Conservation (phyloP, 257 asterid genomes). For the Eucommia ulmoides region DNA sequence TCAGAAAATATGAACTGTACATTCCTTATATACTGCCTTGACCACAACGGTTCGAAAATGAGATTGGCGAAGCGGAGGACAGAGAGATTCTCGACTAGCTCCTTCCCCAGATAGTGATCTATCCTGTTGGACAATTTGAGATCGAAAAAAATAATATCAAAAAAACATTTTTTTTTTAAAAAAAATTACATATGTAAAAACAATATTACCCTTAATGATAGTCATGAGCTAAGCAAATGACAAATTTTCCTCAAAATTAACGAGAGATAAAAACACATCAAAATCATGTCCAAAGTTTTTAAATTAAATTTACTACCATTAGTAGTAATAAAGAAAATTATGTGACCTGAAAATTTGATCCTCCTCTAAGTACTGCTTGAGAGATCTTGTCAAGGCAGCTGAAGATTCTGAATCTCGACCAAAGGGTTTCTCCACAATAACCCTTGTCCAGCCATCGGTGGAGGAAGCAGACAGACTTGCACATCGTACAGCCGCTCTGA, state of each 20-base stretch:
- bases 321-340: constrained; percentile 8
- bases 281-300: no score
- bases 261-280: no score
- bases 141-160: no score
- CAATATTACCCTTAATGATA: no score
- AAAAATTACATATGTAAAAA: no score
- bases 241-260: no score
- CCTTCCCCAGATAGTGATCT: constrained; percentile 98
- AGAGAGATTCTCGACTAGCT: constrained; percentile 93
- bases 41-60: constrained; percentile 93
- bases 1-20: constrained; percentile 94
- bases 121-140: no score
- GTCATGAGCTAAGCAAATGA: no score
- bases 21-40: constrained; percentile 87
- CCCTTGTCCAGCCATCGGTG: constrained; percentile 84
- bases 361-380: constrained; percentile 76
- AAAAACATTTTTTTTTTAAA: no score
- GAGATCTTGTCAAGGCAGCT: constrained; percentile 76
- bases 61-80: constrained; percentile 92
- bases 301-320: no score
- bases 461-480: constrained; percentile 87
- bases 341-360: constrained; percentile 97
- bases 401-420: constrained; percentile 95
- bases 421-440: constrained; percentile 97
- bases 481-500: constrained; percentile 74